Percentiles rank a stretch among this genome's conserved stretches.
These are phyloP conservation scores for Rhododendron ovatum DNA, from an alignment of 148 eudicot species.

Conservation along the genomic window DNA sequence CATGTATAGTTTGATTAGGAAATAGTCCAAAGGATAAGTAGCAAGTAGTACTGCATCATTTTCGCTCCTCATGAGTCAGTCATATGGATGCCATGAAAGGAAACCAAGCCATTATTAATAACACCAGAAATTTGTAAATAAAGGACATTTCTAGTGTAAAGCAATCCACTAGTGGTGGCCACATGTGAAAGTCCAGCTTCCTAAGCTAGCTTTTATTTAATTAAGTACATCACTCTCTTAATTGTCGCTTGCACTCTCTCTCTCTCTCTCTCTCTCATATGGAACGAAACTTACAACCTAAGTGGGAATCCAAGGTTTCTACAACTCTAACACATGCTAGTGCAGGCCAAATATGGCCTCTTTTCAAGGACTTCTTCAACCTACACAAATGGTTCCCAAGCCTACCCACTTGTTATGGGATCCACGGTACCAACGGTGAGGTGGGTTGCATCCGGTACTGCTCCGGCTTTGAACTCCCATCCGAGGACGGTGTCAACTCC, in stretches of 20 bases:
- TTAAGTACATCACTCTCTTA: background rate
- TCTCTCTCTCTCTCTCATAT: background rate
- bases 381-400: slow-evolving; percentile 53
- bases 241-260: background rate
- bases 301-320: slow-evolving; percentile 58
- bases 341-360: slow-evolving; percentile 58
- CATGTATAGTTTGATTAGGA: too few relatives aligned
- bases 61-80: too few relatives aligned
- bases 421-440: slow-evolving; percentile 70
- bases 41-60: too few relatives aligned
- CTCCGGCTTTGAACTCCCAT: slow-evolving; percentile 41
- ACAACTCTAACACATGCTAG: slow-evolving; percentile 28
- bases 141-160: too few relatives aligned
- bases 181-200: background rate
- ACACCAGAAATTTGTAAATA: too few relatives aligned
- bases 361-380: slow-evolving; percentile 68
- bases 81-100: too few relatives aligned
- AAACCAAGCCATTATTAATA: too few relatives aligned
- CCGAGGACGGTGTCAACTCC: slow-evolving; percentile 2
- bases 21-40: too few relatives aligned
- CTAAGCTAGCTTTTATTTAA: background rate
- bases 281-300: slow-evolving; percentile 7
- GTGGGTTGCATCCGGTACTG: slow-evolving; percentile 68
- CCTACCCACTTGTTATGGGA: slow-evolving; percentile 51
- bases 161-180: background rate